Evolutionary conservation across 441 rosid species (phyloP), one percentile per base, ranked within the genome.

Genomic region (Pelargonium australe): DNA sequence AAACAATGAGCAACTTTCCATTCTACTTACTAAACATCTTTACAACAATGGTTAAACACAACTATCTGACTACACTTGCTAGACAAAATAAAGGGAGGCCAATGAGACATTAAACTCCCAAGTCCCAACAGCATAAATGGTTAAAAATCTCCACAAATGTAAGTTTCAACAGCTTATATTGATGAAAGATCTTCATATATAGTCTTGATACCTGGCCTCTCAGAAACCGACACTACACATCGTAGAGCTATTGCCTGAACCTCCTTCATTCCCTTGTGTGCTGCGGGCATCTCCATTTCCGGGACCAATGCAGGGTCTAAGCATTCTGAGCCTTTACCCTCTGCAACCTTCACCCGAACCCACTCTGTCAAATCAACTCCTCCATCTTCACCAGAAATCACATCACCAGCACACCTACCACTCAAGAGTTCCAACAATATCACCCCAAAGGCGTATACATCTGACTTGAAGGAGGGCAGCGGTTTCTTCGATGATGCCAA

Each of bases 181-280:
- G 99, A 91, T 17, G 98, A 95, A 43, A 95, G 95, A 82, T 95
- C 99, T 84, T 95, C 99, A 63, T 95, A 95, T 71, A 92, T 85
- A 67, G 92, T 83, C 86, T 95, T 95, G 80, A 92, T 95, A 68
- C 98, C 99, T 23, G 97, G 93, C 75, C 99, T 89, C 82, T 92
- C 97, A 2, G 96, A 90, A 19, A 92, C 86, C 0, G 93, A 85
- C 70, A 96, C 79, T 79, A 90, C 80, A 71, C 98, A 90, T 72
- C 93, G 73, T 67, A 87, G 73, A 20, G 96, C 97, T 60, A 95
- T 82, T 72, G 87, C 97, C 37, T 87, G 96, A 70, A 90, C 97
- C 82, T 92, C 99, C 85, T 87, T 92, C 83, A 81, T 86, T 76
- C 97, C 97, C 84, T 87, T 92, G 65, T 90, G 96, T 9, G 82